Percentiles rank a stretch among this genome's conserved stretches.
These are phyloP conservation scores for Adansonia gregorii DNA, from an alignment of 441 rosid genomes.

Conservation along the genomic window DNA sequence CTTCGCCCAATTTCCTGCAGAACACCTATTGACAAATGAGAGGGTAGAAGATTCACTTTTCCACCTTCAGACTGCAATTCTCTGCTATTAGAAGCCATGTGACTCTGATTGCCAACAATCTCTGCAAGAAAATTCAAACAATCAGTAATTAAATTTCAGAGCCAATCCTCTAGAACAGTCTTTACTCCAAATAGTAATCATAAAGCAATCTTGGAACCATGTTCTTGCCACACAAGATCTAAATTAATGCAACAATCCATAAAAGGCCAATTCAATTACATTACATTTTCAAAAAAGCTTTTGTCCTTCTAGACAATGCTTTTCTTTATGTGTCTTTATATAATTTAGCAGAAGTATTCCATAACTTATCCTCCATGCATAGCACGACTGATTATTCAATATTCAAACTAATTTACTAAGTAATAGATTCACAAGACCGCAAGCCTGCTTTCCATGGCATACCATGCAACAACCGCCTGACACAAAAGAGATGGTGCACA, in stretches of 20 bases:
- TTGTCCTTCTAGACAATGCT: background rate
- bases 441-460: background rate
- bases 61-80: slow-evolving; percentile 63
- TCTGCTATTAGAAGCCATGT: slow-evolving; percentile 47
- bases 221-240: background rate
- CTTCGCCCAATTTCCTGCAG: slow-evolving; percentile 93
- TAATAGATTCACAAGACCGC: slow-evolving; percentile 3
- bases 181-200: background rate
- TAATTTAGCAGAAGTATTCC: background rate
- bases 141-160: background rate
- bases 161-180: background rate
- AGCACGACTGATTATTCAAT: background rate
- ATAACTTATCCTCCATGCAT: background rate
- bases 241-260: background rate
- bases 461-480: slow-evolving; percentile 1
- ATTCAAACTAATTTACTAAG: background rate
- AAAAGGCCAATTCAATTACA: background rate
- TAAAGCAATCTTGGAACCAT: background rate
- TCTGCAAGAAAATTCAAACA: slow-evolving; percentile 52
- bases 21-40: slow-evolving; percentile 76
- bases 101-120: slow-evolving; percentile 59
- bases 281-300: background rate
- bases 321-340: background rate
- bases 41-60: slow-evolving; percentile 57
- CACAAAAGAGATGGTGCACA: background rate